A percentile compares a stretch with the other conserved stretches of the same genome.
Conservation (phyloP, 441 rosid genomes). For the Biscutella laevigata region DNA sequence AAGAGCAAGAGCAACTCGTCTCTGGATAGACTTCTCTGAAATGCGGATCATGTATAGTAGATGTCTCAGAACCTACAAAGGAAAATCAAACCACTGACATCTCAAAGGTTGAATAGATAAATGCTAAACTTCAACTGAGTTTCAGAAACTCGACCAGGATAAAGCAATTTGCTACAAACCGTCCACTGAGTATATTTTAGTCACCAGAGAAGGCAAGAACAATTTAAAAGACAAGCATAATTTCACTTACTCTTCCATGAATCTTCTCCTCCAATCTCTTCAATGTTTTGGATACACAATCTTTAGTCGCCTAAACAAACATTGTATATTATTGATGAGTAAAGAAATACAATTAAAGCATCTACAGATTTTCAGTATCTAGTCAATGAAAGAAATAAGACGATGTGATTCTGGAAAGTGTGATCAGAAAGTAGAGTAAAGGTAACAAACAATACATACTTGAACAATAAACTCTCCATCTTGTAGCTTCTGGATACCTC, state of each 20-base stretch:
- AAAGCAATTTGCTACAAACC: conserved; percentile 8
- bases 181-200: background rate
- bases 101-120: conserved; percentile 13
- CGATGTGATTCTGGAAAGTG: background rate
- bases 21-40: conserved; percentile 73
- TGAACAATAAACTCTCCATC: conserved; percentile 98
- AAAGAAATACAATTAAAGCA: background rate
- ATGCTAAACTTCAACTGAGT: background rate
- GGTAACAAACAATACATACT: conserved; percentile 37
- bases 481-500: conserved; percentile 91
- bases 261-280: conserved; percentile 96
- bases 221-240: conserved; percentile 7
- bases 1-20: conserved; percentile 84
- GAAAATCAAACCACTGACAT: conserved; percentile 13
- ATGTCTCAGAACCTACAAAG: conserved; percentile 74
- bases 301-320: conserved; percentile 79
- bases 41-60: conserved; percentile 79
- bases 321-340: conserved; percentile 8
- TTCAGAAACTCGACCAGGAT: background rate
- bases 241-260: conserved; percentile 73
- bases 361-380: background rate
- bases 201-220: background rate
- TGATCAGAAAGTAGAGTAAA: background rate
- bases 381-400: background rate
- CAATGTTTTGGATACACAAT: conserved; percentile 91